Evolutionary conservation across 441 rosid genomes (phyloP).

Genomic region (Jatropha podagrica): DNA sequence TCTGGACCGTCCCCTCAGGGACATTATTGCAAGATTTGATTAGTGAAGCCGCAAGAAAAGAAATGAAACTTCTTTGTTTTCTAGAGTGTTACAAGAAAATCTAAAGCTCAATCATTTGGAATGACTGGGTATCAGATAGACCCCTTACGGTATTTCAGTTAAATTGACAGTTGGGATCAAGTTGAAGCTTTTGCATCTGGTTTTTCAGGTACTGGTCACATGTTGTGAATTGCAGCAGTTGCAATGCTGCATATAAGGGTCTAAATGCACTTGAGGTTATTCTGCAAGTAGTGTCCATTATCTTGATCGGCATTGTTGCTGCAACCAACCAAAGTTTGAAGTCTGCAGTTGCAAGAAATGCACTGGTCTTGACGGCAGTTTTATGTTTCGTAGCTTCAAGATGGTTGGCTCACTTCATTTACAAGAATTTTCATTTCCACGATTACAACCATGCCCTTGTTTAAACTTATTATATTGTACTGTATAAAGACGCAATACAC

Average conservation of each 20-base stretch:
- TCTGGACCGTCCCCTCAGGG: background rate
- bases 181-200: background rate
- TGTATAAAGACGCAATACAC: too few species aligned
- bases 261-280: conserved; percentile 55
- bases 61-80: background rate
- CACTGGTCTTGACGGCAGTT: conserved; percentile 44
- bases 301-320: conserved; percentile 51
- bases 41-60: background rate
- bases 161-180: background rate
- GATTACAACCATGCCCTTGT: conserved; percentile 70
- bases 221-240: conserved; percentile 77
- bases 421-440: conserved; percentile 64
- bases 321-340: conserved; percentile 40
- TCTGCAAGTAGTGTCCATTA: conserved; percentile 53
- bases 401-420: conserved; percentile 68
- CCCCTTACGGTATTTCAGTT: background rate
- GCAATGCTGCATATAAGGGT: conserved; percentile 53
- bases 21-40: background rate
- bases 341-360: conserved; percentile 43
- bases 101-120: too few species aligned
- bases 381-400: conserved; percentile 67
- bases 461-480: background rate
- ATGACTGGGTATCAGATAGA: too few species aligned
- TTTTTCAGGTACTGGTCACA: conserved; percentile 69
- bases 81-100: background rate